Evolutionary conservation across 2,329 filamentous ascomycete genomes (phyloP).

Genomic region (Lachnellula subtilissima): DNA sequence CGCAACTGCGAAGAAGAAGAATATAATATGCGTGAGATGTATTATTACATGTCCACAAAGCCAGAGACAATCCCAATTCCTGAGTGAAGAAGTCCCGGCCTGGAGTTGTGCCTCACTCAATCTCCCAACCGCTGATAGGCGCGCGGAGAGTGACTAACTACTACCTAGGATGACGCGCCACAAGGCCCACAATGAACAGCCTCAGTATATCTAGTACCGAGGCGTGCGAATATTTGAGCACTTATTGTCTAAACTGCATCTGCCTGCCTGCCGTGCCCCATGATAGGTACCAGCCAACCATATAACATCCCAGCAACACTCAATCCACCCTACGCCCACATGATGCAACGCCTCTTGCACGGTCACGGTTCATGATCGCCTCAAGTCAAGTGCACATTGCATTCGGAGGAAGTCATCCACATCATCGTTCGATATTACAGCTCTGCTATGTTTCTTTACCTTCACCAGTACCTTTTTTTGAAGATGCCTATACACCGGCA

Average conservation of each 20-base stretch:
- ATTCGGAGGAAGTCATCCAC: not conserved
- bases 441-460: slow-evolving; percentile 3
- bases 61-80: not conserved
- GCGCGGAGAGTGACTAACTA: too few species aligned
- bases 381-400: not conserved
- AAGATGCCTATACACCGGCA: slow-evolving; percentile 16
- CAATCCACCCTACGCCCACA: not conserved
- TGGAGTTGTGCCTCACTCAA: not conserved
- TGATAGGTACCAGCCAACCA: not conserved
- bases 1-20: slow-evolving; percentile 10
- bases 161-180: not conserved
- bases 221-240: not conserved
- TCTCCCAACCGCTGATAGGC: too few species aligned
- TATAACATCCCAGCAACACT: not conserved
- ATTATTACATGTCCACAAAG: slow-evolving; percentile 21
- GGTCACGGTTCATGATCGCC: not conserved
- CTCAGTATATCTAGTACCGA: slow-evolving; percentile 4
- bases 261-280: not conserved
- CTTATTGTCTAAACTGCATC: not conserved
- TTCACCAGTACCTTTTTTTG: slow-evolving; percentile 2
- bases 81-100: not conserved
- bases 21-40: slow-evolving; percentile 8
- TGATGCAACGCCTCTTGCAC: not conserved
- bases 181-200: not conserved
- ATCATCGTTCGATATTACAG: not conserved